phyloP scores from a whole-genome alignment of 176 grass and related monocot species.

The Elaeis guineensis region DNA sequence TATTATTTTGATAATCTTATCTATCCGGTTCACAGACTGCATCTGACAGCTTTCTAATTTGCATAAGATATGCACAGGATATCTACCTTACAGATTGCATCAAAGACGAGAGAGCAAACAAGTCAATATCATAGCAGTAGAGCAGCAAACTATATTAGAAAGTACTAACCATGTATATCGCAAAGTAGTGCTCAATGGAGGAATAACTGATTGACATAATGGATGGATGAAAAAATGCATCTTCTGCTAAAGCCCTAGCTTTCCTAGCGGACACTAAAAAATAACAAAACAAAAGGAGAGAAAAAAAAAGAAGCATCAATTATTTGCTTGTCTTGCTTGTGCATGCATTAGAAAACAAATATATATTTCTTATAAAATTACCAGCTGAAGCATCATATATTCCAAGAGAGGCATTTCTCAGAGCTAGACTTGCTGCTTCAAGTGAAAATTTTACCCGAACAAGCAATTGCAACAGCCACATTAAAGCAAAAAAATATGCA shows the following conservation, averaged over 20 bases:
- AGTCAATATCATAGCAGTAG: no score
- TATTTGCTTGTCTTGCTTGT: no score
- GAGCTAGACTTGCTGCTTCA: constrained; percentile 87
- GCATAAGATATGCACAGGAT: no score
- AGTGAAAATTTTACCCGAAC: constrained; percentile 86
- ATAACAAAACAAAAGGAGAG: constrained; percentile 6
- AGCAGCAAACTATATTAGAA: no score
- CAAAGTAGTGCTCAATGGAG: constrained; percentile 95
- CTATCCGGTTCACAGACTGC: no score
- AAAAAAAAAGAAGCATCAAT: neutral
- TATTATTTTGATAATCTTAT: no score
- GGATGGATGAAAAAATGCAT: constrained; percentile 95
- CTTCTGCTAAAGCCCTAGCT: constrained; percentile 80
- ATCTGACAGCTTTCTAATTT: no score
- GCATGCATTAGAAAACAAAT: neutral
- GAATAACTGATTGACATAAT: constrained; percentile 96
- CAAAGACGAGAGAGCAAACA: no score
- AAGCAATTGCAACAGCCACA: neutral
- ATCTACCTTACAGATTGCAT: no score
- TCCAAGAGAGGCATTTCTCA: constrained; percentile 63
- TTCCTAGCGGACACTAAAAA: constrained; percentile 57
- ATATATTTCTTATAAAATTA: constrained; percentile 15
- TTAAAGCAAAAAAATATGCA: neutral
- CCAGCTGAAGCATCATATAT: constrained; percentile 77
- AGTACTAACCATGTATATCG: constrained; percentile 93